Evolutionary conservation across 768 basidiomycete genomes (phyloP), one percentile per base, ranked within the genome.

Genomic region (Pisolithus sp.): DNA sequence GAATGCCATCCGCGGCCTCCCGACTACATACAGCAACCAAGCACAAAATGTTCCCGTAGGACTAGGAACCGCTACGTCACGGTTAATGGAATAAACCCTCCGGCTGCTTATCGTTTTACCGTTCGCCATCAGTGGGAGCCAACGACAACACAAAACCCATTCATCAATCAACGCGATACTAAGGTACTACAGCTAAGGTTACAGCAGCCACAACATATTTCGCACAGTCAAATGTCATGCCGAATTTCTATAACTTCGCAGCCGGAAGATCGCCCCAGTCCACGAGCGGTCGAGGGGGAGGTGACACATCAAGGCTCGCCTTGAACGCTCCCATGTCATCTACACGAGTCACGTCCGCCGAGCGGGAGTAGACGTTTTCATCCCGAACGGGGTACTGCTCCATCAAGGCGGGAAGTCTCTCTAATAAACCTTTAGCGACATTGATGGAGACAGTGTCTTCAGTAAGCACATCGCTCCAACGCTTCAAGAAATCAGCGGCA

Each of bases 251-350:
- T 42, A 80, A 75, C 55, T 75, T 83, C 2, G 85, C 65, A 6
- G 69, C 64, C 18, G 85, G 86, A 49, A 88, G 71, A 69, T 90
- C 89, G 31, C 78, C 80, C 86, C 86, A 90, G 47, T 81, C 69
- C 1, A 83, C 83, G 57, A 92, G 71, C 2, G 90, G 83, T 37
- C 74, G 74, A n/a, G 86, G 79, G 54, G 76, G 76, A 24, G 75
- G 73, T 4, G 85, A 78, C 17, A 75, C 66, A 39, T 65, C 62
- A 47, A 94, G 67, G 8, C 73, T 66, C 26, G 76, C 74, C 67
- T 81, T 90, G 75, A 93, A 93, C 24, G 66, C 69, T 53, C 78
- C 72, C 30, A 82, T 62, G 60, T 92, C 85, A 52, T 84, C 67
- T 50, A 95, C 80, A 57, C 77, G 79, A 8, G 77, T 77, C 6